Evolutionary conservation across 192 early-diverging fungal genomes (phyloP), one percentile per base, ranked within the genome.

Genomic region (Podochytrium sp.): DNA sequence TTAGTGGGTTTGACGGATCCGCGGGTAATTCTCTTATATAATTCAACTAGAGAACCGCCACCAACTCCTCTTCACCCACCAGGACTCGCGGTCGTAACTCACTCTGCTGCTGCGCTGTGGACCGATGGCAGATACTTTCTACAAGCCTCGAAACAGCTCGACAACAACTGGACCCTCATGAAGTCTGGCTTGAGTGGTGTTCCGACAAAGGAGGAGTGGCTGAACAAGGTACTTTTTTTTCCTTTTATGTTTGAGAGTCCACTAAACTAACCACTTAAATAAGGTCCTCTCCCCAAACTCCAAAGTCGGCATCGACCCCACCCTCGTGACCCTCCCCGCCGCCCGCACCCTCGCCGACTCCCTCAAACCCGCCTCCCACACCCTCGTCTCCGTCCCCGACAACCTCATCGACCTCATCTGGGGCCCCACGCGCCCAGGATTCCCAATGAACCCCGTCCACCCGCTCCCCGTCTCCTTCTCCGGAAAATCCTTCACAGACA

Each of bases 41-140:
- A 49, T 14, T 16, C 14, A 7, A 37, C 14, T 33, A 18, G 63
- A 49, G n/a, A n/a, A n/a, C n/a, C n/a, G n/a, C n/a, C n/a, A n/a
- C n/a, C n/a, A n/a, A n/a, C n/a, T n/a, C n/a, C n/a, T n/a, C n/a
- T n/a, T 50, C 7, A 23, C 7, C 64, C 18, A 23, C n/a, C 38
- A 77, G 91, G 93, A 37, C 89, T 91, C 58, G 97, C 96, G 5
- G 88, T 99, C 43, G 89, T 99, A 20, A 92, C 94, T 2, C 51
- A 79, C 35, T 87, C 91, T 40, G 76, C 86, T 58, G 95, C 95
- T 57, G 90, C 92, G 33, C 86, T 99, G 56, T 99, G 96, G 77
- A 99, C 97, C 4, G 97, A 99, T 78, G 97, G 97, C 3, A 89
- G 97, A 56, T 99, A 99, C 90, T 98, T 95, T 82, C 81, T 99